A percentile compares a stretch with the other conserved stretches of the same genome.
phyloP scores from a whole-genome alignment of 106 monocot genomes.

The Dioscorea zingiberensis region DNA sequence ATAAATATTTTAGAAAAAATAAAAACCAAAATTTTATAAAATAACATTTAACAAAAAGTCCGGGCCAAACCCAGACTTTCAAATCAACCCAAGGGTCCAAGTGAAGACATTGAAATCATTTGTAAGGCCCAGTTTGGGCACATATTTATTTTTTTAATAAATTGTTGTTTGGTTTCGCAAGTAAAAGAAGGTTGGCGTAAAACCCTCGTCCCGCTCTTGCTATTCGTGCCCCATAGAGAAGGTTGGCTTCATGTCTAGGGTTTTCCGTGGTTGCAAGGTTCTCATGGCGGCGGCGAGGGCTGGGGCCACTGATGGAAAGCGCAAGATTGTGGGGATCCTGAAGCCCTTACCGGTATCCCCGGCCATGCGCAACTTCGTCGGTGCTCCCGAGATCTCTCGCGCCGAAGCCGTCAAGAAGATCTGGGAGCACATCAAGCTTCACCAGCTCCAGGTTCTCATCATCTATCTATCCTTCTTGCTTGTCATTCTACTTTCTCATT shows the following conservation, averaged over 20 bases:
- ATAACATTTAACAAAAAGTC: too few species aligned
- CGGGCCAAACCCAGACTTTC: too few species aligned
- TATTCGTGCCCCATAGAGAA: neutral
- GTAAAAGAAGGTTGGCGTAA: too few species aligned
- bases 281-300: slow-evolving; percentile 30
- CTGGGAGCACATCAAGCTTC: slow-evolving; percentile 84
- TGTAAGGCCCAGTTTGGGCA: too few species aligned
- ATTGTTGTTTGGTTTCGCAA: too few species aligned
- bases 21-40: too few species aligned
- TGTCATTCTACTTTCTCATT: too few species aligned
- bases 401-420: slow-evolving; percentile 63
- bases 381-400: slow-evolving; percentile 68
- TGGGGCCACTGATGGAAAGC: neutral
- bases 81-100: too few species aligned
- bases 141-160: too few species aligned
- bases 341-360: slow-evolving; percentile 66
- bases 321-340: slow-evolving; percentile 16
- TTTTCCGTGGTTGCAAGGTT: slow-evolving; percentile 33
- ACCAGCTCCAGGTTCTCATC: slow-evolving; percentile 64
- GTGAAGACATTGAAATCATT: too few species aligned
- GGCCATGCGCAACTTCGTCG: slow-evolving; percentile 60
- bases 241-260: slow-evolving; percentile 32
- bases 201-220: slow-evolving; percentile 1
- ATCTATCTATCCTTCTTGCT: neutral
- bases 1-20: too few species aligned